A percentile compares a stretch with the other conserved stretches of the same genome.
phyloP scores from a whole-genome alignment of 305 asterid species.

The Solanum hybrid region DNA sequence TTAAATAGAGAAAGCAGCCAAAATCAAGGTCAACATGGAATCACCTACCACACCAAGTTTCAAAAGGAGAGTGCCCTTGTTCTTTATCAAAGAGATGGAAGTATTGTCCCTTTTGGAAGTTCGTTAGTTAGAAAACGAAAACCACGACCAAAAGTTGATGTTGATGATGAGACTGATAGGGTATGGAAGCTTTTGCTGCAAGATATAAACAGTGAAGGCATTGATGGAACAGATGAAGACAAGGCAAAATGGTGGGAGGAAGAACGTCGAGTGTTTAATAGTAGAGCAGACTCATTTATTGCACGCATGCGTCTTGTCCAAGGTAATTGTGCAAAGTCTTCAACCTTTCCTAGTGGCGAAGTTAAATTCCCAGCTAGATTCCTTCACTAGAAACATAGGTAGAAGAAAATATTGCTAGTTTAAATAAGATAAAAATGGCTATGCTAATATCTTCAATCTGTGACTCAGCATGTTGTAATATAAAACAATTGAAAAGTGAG shows the following conservation, averaged over 20 bases:
- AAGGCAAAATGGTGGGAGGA: constrained; percentile 95
- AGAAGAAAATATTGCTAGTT: background rate
- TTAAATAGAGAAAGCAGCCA: constrained; percentile 32
- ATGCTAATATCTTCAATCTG: background rate
- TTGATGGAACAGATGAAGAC: constrained; percentile 84
- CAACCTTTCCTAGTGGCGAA: background rate
- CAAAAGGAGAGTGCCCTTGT: constrained; percentile 52
- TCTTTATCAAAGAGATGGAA: constrained; percentile 60
- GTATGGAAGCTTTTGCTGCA: constrained; percentile 94
- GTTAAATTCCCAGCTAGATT: background rate
- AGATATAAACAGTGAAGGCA: constrained; percentile 86
- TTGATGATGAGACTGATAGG: constrained; percentile 86
- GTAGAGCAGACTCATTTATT: constrained; percentile 91
- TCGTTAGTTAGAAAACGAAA: constrained; percentile 37
- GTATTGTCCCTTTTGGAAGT: constrained; percentile 40
- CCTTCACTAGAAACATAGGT: background rate
- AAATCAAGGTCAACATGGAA: constrained; percentile 25
- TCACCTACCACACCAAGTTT: constrained; percentile 22
- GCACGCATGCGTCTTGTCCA: constrained; percentile 98
- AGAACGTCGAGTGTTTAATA: constrained; percentile 78
- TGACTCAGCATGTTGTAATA: background rate
- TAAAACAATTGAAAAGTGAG: background rate
- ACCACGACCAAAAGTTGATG: constrained; percentile 84
- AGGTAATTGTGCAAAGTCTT: constrained; percentile 39
- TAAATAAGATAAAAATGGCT: background rate